phyloP scores from a whole-genome alignment of 768 basidiomycete genomes.

The Panus rudis region DNA sequence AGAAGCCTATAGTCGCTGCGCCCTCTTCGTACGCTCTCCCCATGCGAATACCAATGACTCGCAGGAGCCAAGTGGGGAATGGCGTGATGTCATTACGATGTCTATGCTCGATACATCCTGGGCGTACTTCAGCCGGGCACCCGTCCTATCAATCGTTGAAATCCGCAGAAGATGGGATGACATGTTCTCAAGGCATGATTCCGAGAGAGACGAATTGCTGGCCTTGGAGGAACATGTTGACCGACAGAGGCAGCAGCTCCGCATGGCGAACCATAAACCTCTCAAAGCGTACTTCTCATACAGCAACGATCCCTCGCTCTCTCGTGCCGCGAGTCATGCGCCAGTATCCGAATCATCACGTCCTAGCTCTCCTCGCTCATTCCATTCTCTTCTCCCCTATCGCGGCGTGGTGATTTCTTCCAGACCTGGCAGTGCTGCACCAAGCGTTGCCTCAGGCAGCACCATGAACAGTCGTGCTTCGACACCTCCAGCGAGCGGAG shows the following conservation, averaged over 20 bases:
- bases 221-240: constrained; percentile 14
- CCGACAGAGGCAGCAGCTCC: neutral
- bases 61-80: constrained; percentile 28
- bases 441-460: too few relatives aligned
- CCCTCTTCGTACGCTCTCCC: constrained; percentile 29
- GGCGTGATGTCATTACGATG: constrained; percentile 18
- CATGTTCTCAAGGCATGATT: constrained; percentile 19
- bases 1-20: constrained; percentile 56
- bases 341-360: neutral
- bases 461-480: too few relatives aligned
- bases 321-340: too few relatives aligned
- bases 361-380: neutral
- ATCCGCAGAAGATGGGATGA: constrained; percentile 24
- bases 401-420: too few relatives aligned
- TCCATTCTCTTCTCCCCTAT: too few relatives aligned
- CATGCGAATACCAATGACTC: neutral
- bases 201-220: constrained; percentile 18
- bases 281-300: too few relatives aligned
- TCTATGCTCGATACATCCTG: constrained; percentile 21
- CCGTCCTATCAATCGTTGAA: too few relatives aligned
- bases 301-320: too few relatives aligned
- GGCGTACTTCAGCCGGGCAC: constrained; percentile 7
- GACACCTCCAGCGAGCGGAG: too few relatives aligned
- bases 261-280: too few relatives aligned
- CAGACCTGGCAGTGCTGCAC: too few relatives aligned